Percentiles rank a stretch among this genome's conserved stretches.
These are phyloP conservation scores for Penicillium hesseltinei DNA, from an alignment of 2,329 filamentous ascomycete species.

Conservation along the genomic window DNA sequence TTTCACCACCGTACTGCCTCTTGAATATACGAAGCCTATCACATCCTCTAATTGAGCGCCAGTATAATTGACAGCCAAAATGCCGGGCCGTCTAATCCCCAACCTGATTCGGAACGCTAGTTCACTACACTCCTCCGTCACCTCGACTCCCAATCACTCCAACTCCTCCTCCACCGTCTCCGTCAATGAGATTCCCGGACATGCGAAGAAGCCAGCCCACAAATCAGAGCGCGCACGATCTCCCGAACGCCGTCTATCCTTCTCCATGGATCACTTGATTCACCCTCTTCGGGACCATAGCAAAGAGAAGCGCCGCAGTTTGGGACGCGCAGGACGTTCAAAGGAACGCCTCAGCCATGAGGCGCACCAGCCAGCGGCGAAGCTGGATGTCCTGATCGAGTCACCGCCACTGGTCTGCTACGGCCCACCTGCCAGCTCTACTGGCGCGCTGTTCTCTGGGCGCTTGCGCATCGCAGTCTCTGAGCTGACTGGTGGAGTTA, in stretches of 20 bases:
- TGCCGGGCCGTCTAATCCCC: slow-evolving; percentile 43
- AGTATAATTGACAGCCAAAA: slow-evolving; percentile 20
- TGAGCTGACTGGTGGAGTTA: slow-evolving; percentile 60
- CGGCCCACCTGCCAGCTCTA: slow-evolving; percentile 69
- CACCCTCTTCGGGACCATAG: slow-evolving; percentile 42
- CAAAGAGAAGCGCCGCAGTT: slow-evolving; percentile 43
- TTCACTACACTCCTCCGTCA: slow-evolving; percentile 30
- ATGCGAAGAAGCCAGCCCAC: slow-evolving; percentile 30
- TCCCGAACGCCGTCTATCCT: slow-evolving; percentile 42
- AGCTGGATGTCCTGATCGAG: slow-evolving; percentile 67
- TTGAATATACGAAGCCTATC: slow-evolving; percentile 11
- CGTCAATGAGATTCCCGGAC: slow-evolving; percentile 35
- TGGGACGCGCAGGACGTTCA: slow-evolving; percentile 36
- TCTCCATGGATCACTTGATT: slow-evolving; percentile 45
- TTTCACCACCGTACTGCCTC: slow-evolving; percentile 28
- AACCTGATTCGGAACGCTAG: slow-evolving; percentile 39
- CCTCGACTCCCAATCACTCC: slow-evolving; percentile 32
- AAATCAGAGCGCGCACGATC: slow-evolving; percentile 33
- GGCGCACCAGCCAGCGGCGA: slow-evolving; percentile 45
- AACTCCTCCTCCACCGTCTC: slow-evolving; percentile 39
- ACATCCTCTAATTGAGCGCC: background rate
- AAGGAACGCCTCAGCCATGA: slow-evolving; percentile 37
- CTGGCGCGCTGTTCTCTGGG: slow-evolving; percentile 81
- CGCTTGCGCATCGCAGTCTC: slow-evolving; percentile 72
- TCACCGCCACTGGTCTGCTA: slow-evolving; percentile 85